Evolutionary conservation across 768 basidiomycete genomes (phyloP), one percentile per base, ranked within the genome.

Genomic region (Serendipita sp.): DNA sequence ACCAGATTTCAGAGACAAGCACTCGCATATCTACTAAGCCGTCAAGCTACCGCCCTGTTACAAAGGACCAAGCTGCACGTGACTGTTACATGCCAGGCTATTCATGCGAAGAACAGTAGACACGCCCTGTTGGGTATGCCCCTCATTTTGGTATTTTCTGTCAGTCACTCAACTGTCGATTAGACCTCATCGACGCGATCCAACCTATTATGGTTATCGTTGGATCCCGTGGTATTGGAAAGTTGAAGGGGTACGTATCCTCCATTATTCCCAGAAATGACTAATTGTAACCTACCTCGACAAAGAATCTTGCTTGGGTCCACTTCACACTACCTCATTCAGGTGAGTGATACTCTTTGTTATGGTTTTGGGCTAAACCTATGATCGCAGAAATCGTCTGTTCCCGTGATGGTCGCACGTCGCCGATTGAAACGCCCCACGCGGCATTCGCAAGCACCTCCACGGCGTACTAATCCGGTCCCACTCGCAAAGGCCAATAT

Each of bases 351-450:
- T 62, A 36, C 43, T 62, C 64, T 60, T 64, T 60, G 18, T 40
- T 15, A 6, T 45, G 36, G 48, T 43, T 23, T n/a, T 36, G 27
- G 27, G 37, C 27, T 5, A 18, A 18, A 45, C 60, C 62, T 2
- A 44, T 8, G 5, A 18, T 50, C n/a, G 3, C 72, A 91, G 79
- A 93, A 91, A 74, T 94, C 91, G 66, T 91, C 91, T 15, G 93
- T 95, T 0, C 93, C 94, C 0, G 92, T 96, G 63, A 95, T 97
- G 93, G 91, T 95, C 63, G 91, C 93, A 3, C 89, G 93, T 63
- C 84, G 92, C 62, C 80, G 93, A 11, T 84, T 96, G 72, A 91
- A 90, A 73, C 84, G 91, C 2, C 90, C 92, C 23, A 84, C 92
- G 11, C 82, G 83, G 63, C 86, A 85, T 55, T 81, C 83, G 2